Conservation (phyloP, 179 eudicot species). For the Spinacia oleracea region DNA sequence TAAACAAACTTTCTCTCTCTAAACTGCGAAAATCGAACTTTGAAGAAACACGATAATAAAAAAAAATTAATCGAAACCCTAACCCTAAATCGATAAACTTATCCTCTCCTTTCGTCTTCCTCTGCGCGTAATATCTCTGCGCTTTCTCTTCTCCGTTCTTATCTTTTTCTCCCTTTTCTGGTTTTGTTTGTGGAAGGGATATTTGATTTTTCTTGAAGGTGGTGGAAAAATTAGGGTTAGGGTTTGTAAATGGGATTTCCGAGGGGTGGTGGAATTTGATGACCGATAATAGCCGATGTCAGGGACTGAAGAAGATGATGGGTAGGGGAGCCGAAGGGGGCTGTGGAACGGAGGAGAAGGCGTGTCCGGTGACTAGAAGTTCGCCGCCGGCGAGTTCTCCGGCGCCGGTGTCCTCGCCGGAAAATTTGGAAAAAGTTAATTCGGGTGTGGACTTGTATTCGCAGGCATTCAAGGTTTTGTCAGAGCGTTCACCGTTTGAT, state of each 20-base stretch:
- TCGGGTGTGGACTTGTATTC: slow-evolving; percentile 53
- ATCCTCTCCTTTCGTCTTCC: slow-evolving; percentile 8
- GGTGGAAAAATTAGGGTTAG: slow-evolving; percentile 41
- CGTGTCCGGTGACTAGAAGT: slow-evolving; percentile 27
- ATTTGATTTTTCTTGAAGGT: background rate
- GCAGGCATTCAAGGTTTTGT: slow-evolving; percentile 70
- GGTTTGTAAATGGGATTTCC: slow-evolving; percentile 47
- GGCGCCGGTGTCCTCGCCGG: slow-evolving; percentile 24
- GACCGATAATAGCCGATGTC: slow-evolving; percentile 69
- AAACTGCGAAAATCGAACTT: slow-evolving; percentile 41
- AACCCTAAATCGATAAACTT: slow-evolving; percentile 35
- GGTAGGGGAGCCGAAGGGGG: slow-evolving; percentile 68
- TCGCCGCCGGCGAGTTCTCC: slow-evolving; percentile 31
- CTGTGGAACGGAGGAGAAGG: slow-evolving; percentile 54
- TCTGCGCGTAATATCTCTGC: background rate
- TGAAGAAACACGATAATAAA: slow-evolving; percentile 19
- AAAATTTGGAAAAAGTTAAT: background rate
- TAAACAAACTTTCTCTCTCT: slow-evolving; percentile 46
- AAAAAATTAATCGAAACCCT: slow-evolving; percentile 34
- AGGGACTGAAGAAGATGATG: slow-evolving; percentile 58
- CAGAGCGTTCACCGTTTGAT: slow-evolving; percentile 81
- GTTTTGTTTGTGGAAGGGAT: background rate
- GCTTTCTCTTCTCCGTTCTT: background rate
- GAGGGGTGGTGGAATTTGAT: slow-evolving; percentile 50
- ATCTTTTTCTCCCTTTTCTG: background rate